Base-by-base conservation (phyloP, 495 filamentous ascomycete species). In the Antarctomyces pellizariae region DNA sequence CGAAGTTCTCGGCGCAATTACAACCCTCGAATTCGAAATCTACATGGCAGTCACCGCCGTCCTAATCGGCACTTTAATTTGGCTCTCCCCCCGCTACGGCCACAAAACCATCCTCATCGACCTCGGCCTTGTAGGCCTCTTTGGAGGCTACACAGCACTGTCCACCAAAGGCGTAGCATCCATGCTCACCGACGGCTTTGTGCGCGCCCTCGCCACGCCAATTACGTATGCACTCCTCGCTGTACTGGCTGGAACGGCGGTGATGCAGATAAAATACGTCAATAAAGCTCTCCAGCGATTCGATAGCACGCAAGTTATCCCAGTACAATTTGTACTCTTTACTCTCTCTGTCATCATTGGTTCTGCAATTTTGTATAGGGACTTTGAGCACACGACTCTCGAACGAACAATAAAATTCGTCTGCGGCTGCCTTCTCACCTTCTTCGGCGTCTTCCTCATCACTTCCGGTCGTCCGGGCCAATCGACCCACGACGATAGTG, bases 81-180 rank as follows among this genome's bases (percentile, higher is more conserved):
- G 68, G 61, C 56, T 68, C n/a, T 92, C 83, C 39, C 64, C 64
- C 16, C 65, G 55, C 29, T 90, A 83, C 47, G 86, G 86, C 2
- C 55, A 67, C 10, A 68, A 58, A 37, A 77, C 71, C n/a, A 84
- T 97, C 33, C 46, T 93, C 21, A 82, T 97, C 23, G 86, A 97
- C 41, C 57, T 97, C 5, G 83, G 84, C 3, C 62, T 97, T 8
- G 86, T 97, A 7, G 86, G 71, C 2, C 52, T 97, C 4, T 92
- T 84, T 47, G 86, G 82, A 28, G 86, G 77, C 29, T 97, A 93
- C 50, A 97, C 86, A 6, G 86, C 76, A 19, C 62, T 97, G 7
- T 78, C 84, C 4, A 97, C 86, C 18, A 97, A 95, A 45, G 86
- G 86, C 31, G 76, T 97, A 10, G 83, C 86, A 3, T 93, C 86